Conservation (phyloP, 106 monocot genomes). For the Platanthera guangdongensis region DNA sequence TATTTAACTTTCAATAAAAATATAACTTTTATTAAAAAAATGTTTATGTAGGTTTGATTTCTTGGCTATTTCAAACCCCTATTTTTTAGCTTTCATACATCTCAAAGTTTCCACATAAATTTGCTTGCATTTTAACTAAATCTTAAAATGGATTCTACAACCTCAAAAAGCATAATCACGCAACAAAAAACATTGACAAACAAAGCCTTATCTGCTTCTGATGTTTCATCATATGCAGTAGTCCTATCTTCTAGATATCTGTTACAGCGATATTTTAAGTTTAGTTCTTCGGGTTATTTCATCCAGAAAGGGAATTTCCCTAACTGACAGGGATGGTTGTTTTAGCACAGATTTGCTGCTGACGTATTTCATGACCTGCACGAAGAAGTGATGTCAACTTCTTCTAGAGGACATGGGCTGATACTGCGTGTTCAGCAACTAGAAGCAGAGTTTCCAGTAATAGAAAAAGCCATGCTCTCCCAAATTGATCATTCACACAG, state of each 20-base stretch:
- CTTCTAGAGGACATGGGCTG: slow-evolving; percentile 77
- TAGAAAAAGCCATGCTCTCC: slow-evolving; percentile 59
- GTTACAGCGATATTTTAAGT: background rate
- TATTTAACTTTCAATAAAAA: no score
- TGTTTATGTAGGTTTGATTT: no score
- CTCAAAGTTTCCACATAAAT: no score
- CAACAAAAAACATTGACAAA: no score
- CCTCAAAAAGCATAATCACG: no score
- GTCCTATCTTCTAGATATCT: background rate
- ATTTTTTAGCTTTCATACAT: no score
- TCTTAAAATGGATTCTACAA: no score
- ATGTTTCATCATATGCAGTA: background rate
- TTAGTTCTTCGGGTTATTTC: background rate
- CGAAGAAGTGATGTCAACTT: slow-evolving; percentile 84
- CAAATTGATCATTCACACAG: slow-evolving; percentile 35
- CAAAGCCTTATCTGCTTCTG: no score
- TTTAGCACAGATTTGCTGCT: slow-evolving; percentile 72
- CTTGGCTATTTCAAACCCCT: no score
- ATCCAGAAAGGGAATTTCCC: background rate
- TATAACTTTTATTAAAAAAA: no score
- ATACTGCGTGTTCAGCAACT: slow-evolving; percentile 88
- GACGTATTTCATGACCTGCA: slow-evolving; percentile 89
- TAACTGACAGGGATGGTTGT: background rate
- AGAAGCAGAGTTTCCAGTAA: slow-evolving; percentile 80
- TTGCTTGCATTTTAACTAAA: no score